phyloP scores from a whole-genome alignment of 306 rosid genomes.

The Amphicarpaea edgeworthii region DNA sequence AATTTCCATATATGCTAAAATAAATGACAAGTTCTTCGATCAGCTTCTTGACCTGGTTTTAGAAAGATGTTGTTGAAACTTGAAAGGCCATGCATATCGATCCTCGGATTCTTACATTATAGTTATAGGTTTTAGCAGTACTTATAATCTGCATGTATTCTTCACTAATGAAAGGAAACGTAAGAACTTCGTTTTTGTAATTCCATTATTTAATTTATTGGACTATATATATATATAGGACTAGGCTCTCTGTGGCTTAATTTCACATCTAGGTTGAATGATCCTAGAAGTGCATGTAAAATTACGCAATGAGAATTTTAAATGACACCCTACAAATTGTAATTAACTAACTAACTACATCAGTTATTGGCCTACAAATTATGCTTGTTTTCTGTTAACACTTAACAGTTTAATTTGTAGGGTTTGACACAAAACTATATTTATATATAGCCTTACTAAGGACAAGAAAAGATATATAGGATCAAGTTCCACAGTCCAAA shows the following conservation, averaged over 20 bases:
- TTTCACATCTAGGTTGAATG: conserved; percentile 6
- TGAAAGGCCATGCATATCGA: neutral
- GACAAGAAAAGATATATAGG: neutral
- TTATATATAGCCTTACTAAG: neutral
- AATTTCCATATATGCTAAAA: neutral
- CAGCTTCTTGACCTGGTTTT: conserved; percentile 6
- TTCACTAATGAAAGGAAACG: conserved; percentile 14
- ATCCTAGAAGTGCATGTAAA: conserved; percentile 7
- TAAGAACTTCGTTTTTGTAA: neutral
- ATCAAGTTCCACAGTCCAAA: conserved; percentile 25
- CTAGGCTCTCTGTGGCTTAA: neutral
- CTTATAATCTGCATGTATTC: no score
- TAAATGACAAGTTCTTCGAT: neutral
- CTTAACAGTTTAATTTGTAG: no score
- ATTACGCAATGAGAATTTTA: conserved; percentile 20
- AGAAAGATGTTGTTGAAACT: neutral
- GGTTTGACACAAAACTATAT: neutral
- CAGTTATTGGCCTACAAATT: neutral
- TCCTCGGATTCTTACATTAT: conserved; percentile 21
- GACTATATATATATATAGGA: neutral
- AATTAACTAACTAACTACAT: neutral
- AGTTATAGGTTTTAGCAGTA: no score
- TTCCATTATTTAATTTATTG: neutral
- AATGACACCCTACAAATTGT: neutral
- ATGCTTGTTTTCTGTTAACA: neutral